A percentile compares a stretch with the other conserved stretches of the same genome.
phyloP scores from a whole-genome alignment of 768 basidiomycete genomes.

The Psilocybe azurescens region DNA sequence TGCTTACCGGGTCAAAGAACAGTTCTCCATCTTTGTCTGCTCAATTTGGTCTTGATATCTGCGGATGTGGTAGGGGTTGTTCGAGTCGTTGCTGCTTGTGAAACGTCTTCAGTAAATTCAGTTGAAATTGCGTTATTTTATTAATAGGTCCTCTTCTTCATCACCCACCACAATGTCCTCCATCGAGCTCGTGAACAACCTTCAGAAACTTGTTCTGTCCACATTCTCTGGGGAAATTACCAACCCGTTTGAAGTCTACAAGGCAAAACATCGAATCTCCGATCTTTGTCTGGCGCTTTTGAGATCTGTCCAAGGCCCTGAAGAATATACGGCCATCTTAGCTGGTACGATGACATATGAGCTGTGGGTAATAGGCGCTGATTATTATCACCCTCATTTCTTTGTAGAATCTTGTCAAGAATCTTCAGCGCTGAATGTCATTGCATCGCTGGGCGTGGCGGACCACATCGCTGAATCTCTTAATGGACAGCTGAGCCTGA shows the following conservation, averaged over 20 bases:
- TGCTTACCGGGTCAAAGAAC: neutral
- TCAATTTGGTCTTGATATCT: too few species aligned
- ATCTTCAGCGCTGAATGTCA: conserved; percentile 2
- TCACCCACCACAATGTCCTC: neutral
- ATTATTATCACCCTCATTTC: neutral
- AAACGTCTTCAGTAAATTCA: neutral
- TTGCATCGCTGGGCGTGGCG: neutral
- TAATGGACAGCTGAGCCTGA: conserved; percentile 1
- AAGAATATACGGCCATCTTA: conserved; percentile 6
- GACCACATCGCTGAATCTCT: neutral
- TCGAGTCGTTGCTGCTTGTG: too few species aligned
- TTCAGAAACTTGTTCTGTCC: neutral
- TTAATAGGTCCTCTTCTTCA: neutral
- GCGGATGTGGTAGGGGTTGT: too few species aligned
- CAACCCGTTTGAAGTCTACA: neutral
- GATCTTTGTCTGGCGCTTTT: conserved; percentile 1
- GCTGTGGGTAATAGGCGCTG: too few species aligned
- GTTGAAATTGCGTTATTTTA: neutral
- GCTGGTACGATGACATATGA: neutral
- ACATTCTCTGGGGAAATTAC: neutral
- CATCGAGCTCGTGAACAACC: neutral
- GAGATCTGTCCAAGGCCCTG: conserved; percentile 4
- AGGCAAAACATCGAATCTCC: neutral
- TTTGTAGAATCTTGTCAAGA: conserved; percentile 3
- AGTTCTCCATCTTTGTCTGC: neutral